These are phyloP conservation scores for Tetracentron sinense DNA, from an alignment of 164 flowering plant species.

Conservation along the genomic window DNA sequence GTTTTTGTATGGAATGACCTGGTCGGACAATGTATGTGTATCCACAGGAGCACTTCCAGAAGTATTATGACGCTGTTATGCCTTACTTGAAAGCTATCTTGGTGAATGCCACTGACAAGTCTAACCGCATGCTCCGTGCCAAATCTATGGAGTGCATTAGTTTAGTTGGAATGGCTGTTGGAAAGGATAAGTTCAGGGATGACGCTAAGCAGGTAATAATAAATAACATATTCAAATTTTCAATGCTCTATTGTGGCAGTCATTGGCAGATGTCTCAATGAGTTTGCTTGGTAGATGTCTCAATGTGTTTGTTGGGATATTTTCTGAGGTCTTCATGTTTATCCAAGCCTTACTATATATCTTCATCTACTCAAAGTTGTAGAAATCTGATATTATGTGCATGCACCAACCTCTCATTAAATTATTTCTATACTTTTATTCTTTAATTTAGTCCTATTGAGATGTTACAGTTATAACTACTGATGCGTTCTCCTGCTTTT, in stretches of 20 bases:
- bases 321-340: not conserved
- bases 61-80: constrained; percentile 97
- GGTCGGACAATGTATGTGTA: not conserved
- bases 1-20: not conserved
- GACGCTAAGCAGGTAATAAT: constrained; percentile 87
- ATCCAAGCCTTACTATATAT: not conserved
- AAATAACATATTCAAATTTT: not conserved
- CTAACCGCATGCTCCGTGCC: constrained; percentile 99
- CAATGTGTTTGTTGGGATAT: too few species aligned
- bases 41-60: constrained; percentile 85
- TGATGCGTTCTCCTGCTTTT: not conserved
- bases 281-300: too few species aligned
- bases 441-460: not conserved
- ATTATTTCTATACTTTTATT: too few species aligned
- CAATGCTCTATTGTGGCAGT: not conserved
- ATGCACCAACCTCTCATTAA: too few species aligned
- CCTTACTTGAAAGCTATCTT: constrained; percentile 87
- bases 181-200: constrained; percentile 94
- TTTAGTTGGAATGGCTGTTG: constrained; percentile 99
- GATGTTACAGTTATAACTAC: not conserved
- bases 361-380: not conserved
- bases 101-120: constrained; percentile 89
- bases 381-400: not conserved
- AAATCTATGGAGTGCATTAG: constrained; percentile 99
- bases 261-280: not conserved